phyloP scores from a whole-genome alignment of 169 alveolate genomes.

The Amoebophrya sp. region DNA sequence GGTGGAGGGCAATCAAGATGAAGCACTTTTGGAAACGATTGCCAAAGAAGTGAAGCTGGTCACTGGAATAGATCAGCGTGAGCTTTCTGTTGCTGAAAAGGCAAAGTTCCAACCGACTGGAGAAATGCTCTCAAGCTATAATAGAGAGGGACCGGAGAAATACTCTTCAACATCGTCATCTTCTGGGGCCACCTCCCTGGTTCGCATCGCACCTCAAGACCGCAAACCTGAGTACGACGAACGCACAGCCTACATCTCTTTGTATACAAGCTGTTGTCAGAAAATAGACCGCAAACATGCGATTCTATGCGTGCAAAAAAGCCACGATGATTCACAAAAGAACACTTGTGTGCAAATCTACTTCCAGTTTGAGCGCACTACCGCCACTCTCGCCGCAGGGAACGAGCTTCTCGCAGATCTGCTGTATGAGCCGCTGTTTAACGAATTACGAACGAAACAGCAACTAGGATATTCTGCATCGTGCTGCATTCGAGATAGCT shows the following conservation, averaged over 20 bases:
- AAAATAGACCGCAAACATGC: neutral
- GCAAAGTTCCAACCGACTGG: too few species aligned
- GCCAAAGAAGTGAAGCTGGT: neutral
- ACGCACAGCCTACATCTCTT: neutral
- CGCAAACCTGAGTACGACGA: neutral
- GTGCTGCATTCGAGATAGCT: conserved; percentile 35
- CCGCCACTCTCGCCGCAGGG: neutral
- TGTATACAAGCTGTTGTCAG: neutral
- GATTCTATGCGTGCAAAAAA: neutral
- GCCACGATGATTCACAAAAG: neutral
- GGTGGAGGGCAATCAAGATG: neutral
- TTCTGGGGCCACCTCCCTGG: too few species aligned
- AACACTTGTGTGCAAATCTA: neutral
- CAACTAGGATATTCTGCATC: conserved; percentile 42
- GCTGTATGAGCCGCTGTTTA: conserved; percentile 40
- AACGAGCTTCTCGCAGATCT: conserved; percentile 36
- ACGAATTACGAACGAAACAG: conserved; percentile 45
- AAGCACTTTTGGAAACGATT: neutral
- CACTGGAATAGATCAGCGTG: neutral
- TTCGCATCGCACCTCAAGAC: neutral
- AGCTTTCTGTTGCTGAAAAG: too few species aligned
- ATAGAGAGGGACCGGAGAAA: too few species aligned
- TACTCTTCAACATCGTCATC: too few species aligned
- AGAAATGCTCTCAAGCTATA: too few species aligned
- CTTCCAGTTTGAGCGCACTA: conserved; percentile 2